A percentile compares a stretch with the other conserved stretches of the same genome.
Conservation (phyloP, 1,284 basidiomycete genomes). For the Cryptococcus sp. region DNA sequence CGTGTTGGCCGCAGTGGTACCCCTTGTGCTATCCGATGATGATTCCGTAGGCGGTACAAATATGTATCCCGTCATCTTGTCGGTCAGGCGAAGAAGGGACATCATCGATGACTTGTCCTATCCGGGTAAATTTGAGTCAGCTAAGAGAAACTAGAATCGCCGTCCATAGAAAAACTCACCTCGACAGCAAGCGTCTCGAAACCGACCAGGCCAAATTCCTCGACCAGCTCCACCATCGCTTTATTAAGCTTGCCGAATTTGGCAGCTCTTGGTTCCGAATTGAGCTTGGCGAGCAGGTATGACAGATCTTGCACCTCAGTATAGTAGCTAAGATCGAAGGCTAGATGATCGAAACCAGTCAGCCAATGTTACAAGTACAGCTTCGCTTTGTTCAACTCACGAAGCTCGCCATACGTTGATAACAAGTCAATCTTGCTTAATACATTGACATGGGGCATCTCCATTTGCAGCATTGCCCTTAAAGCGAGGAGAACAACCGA, state of each 20-base stretch:
- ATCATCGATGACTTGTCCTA: conserved; percentile 93
- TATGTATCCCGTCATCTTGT: conserved; percentile 86
- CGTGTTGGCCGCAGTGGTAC: conserved; percentile 63
- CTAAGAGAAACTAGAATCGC: background rate
- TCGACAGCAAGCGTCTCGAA: conserved; percentile 98
- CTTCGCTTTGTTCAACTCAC: conserved; percentile 55
- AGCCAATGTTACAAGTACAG: conserved; percentile 3
- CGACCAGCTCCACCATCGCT: conserved; percentile 85
- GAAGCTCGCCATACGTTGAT: conserved; percentile 80
- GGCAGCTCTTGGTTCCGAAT: conserved; percentile 61
- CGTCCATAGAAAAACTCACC: conserved; percentile 60
- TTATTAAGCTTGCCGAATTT: conserved; percentile 79
- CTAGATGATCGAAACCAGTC: conserved; percentile 54
- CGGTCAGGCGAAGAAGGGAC: conserved; percentile 74
- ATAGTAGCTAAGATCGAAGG: conserved; percentile 97
- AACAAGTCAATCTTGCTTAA: conserved; percentile 94
- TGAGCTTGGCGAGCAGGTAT: conserved; percentile 76
- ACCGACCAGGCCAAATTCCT: conserved; percentile 91
- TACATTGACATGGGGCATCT: conserved; percentile 96
- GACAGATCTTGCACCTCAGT: conserved; percentile 96
- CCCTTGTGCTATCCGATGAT: conserved; percentile 53
- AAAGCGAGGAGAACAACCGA: conserved; percentile 88
- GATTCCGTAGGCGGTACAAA: conserved; percentile 62
- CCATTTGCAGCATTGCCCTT: conserved; percentile 96
- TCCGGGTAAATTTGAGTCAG: background rate